Percentiles rank a stretch among this genome's conserved stretches.
Evolutionary conservation across 2,329 filamentous ascomycete species (phyloP).

Genomic region (Beauveria sp.): DNA sequence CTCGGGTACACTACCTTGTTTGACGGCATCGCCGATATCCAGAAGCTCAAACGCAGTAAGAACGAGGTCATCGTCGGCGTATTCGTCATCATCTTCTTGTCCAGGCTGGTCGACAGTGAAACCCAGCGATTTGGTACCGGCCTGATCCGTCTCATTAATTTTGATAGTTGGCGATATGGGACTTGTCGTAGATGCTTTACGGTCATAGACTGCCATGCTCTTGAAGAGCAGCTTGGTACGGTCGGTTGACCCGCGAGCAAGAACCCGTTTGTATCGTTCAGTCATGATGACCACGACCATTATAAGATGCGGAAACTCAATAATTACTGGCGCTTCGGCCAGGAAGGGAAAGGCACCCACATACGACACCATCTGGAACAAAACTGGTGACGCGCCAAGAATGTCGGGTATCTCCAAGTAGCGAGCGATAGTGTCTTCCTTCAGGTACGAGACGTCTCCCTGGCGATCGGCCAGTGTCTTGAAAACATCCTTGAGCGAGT

Average conservation of each 20-base stretch:
- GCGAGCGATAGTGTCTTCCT: constrained; percentile 58
- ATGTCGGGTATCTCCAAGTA: constrained; percentile 69
- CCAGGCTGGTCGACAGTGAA: constrained; percentile 40
- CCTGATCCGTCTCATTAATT: not conserved
- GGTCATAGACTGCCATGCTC: constrained; percentile 64
- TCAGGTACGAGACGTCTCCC: constrained; percentile 56
- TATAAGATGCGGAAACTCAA: constrained; percentile 62
- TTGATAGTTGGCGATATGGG: not conserved
- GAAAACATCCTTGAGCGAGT: constrained; percentile 68
- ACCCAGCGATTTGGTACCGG: constrained; percentile 20
- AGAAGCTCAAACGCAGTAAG: constrained; percentile 62
- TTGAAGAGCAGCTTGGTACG: constrained; percentile 60
- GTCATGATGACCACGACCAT: constrained; percentile 68
- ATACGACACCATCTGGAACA: constrained; percentile 66
- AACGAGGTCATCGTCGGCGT: constrained; percentile 54
- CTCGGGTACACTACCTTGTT: constrained; percentile 40
- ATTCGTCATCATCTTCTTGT: constrained; percentile 31
- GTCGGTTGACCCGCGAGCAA: constrained; percentile 49
- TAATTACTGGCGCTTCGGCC: constrained; percentile 59
- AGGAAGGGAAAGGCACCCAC: constrained; percentile 68
- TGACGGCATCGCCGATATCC: constrained; percentile 54
- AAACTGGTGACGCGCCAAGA: constrained; percentile 55
- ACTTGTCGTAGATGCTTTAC: constrained; percentile 35
- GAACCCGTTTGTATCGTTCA: constrained; percentile 56
- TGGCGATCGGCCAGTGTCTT: constrained; percentile 58